Evolutionary conservation across 2,329 filamentous ascomycete species (phyloP), one percentile per base, ranked within the genome.

Genomic region (Macroventuria anomochaeta): DNA sequence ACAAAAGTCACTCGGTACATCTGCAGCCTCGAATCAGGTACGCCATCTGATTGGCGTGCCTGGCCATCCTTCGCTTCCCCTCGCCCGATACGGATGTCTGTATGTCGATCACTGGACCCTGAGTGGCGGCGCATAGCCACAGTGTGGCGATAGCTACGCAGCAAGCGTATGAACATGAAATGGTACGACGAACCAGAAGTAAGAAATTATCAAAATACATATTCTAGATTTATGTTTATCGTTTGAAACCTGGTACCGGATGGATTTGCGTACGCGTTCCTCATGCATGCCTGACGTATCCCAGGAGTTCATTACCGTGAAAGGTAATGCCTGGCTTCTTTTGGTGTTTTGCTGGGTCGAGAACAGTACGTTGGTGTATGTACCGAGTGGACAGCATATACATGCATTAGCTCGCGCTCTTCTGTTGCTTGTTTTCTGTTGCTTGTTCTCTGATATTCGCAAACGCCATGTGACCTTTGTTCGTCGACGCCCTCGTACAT

Each of bases 1-100:
- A 53, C 42, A 32, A 18, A 26, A 13, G 12, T 18, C n/a, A 10
- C 20, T 47, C 38, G 18, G 38, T 47, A 38, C 21, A n/a, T 37
- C 11, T 18, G 12, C 5, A 10, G 15, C 31, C n/a, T n/a, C n/a
- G n/a, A n/a, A n/a, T n/a, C n/a, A n/a, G n/a, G n/a, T 46, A 15
- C 8, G 10, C 41, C 15, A 15, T 15, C 34, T 68, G 51, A 72
- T 71, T 71, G 68, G 69, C 55, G 64, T 68, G 15, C 63, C 63
- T 68, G 58, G 38, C 28, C 8, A 11, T 1, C 29, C 33, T 8
- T 54, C 51, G 44, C 44, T 54, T 36, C 34, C 18, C n/a, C 7
- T 13, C 7, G 3, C 37, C 23, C 7, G 12, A 31, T 25, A 0
- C 11, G 18, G 51, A 2, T 39, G 15, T n/a, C 17, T 18, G 6